These are phyloP conservation scores for Herpetomonas tarakana DNA, from an alignment of 208 protist genomes.

Conservation along the genomic window DNA sequence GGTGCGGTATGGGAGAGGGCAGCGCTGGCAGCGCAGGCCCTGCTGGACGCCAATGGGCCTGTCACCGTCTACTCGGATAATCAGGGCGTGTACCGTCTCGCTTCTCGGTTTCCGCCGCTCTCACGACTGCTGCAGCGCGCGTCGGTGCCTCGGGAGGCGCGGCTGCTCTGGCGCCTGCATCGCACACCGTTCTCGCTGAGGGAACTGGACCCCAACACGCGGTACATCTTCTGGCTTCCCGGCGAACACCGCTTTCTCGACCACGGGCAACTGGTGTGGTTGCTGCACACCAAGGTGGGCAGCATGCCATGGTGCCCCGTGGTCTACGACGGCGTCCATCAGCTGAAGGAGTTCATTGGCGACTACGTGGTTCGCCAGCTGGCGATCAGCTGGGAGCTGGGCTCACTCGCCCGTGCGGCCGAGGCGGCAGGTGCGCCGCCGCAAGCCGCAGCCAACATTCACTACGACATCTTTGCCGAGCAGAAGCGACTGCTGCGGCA, in stretches of 20 bases:
- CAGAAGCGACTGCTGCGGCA: neutral
- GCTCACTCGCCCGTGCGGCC: neutral
- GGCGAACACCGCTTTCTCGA: neutral
- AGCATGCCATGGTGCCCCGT: neutral
- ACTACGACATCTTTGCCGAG: neutral
- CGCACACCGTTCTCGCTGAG: neutral
- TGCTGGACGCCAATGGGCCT: neutral
- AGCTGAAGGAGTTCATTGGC: neutral
- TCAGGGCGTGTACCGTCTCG: neutral
- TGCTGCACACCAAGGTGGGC: neutral
- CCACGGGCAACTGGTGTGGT: neutral
- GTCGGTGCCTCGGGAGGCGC: neutral
- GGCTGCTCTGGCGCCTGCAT: neutral
- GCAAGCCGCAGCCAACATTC: neutral
- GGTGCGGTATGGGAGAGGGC: neutral
- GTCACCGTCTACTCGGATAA: slow-evolving; percentile 11
- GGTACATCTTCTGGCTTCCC: neutral
- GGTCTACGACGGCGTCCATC: neutral
- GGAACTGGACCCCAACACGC: neutral
- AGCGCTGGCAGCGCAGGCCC: slow-evolving; percentile 1
- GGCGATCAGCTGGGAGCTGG: neutral
- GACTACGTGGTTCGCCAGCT: neutral
- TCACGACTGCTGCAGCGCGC: neutral
- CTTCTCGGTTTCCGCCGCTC: neutral
- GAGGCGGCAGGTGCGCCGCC: neutral